Evolutionary conservation across 208 protist genomes (phyloP).

Genomic region (Tritrichomonas musculus): DNA sequence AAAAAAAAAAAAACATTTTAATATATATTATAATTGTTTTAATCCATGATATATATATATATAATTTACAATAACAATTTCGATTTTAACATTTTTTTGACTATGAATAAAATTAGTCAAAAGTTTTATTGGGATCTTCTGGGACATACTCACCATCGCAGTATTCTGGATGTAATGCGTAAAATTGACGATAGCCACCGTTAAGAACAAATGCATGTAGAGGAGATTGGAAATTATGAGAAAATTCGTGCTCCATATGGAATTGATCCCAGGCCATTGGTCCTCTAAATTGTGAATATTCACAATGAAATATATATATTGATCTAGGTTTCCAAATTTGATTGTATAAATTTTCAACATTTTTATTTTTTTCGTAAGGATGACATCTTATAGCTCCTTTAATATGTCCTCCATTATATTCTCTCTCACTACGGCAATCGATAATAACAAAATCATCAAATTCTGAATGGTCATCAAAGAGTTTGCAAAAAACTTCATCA

Average conservation of each 20-base stretch:
- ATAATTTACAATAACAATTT: too few relatives aligned
- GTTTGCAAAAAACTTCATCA: too few relatives aligned
- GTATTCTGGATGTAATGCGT: background rate
- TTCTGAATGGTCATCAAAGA: too few relatives aligned
- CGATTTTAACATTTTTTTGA: too few relatives aligned
- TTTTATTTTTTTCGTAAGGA: background rate
- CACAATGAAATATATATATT: background rate
- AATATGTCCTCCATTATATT: constrained; percentile 3
- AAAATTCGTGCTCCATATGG: background rate
- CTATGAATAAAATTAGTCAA: too few relatives aligned
- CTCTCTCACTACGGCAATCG: background rate
- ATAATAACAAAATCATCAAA: too few relatives aligned
- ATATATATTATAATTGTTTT: too few relatives aligned
- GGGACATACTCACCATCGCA: background rate
- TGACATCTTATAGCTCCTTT: background rate
- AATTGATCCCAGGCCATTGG: background rate
- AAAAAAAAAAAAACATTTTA: too few relatives aligned
- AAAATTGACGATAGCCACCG: background rate
- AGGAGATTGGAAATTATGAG: background rate
- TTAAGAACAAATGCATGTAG: background rate
- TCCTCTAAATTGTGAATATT: background rate
- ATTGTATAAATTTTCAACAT: background rate
- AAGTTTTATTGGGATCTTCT: too few relatives aligned
- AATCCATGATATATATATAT: too few relatives aligned
- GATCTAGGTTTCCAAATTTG: background rate